These are phyloP conservation scores for Cytospora leucostoma DNA, from an alignment of 2,329 filamentous ascomycete genomes.

Conservation along the genomic window DNA sequence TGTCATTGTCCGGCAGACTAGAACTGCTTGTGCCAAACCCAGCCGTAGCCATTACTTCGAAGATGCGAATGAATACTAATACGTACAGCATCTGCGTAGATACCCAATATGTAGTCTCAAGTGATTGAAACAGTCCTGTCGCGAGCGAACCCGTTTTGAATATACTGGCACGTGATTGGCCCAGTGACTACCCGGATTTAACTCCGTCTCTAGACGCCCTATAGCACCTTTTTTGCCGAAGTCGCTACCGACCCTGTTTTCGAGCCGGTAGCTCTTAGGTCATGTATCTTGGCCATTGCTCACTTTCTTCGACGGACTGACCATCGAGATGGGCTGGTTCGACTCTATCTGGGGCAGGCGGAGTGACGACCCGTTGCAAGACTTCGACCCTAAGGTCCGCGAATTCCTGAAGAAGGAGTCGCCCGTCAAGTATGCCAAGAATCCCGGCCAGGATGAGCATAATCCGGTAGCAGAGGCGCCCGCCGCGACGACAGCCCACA, in stretches of 20 bases:
- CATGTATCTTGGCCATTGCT: constrained; percentile 9
- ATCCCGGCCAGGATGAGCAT: constrained; percentile 23
- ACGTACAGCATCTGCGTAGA: not conserved
- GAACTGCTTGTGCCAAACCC: not conserved
- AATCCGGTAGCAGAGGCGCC: constrained; percentile 9
- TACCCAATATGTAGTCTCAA: not conserved
- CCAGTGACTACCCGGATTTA: not conserved
- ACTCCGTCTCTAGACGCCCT: constrained; percentile 2
- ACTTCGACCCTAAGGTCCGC: constrained; percentile 79
- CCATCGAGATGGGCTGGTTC: constrained; percentile 57
- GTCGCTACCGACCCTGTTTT: constrained; percentile 23
- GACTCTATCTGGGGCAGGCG: constrained; percentile 51
- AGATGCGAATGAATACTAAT: not conserved
- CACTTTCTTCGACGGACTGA: constrained; percentile 1
- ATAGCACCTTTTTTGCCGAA: constrained; percentile 19
- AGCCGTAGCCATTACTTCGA: not conserved
- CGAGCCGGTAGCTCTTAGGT: not conserved
- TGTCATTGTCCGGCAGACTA: not conserved
- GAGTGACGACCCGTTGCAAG: constrained; percentile 65
- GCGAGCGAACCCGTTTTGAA: not conserved
- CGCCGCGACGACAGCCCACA: constrained; percentile 21
- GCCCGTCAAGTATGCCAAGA: constrained; percentile 63
- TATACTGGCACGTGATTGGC: constrained; percentile 16
- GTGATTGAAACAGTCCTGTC: not conserved
- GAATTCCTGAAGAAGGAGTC: constrained; percentile 85